Evolutionary conservation across 805 yeast genomes (phyloP).

Genomic region (Pichia manshurica): DNA sequence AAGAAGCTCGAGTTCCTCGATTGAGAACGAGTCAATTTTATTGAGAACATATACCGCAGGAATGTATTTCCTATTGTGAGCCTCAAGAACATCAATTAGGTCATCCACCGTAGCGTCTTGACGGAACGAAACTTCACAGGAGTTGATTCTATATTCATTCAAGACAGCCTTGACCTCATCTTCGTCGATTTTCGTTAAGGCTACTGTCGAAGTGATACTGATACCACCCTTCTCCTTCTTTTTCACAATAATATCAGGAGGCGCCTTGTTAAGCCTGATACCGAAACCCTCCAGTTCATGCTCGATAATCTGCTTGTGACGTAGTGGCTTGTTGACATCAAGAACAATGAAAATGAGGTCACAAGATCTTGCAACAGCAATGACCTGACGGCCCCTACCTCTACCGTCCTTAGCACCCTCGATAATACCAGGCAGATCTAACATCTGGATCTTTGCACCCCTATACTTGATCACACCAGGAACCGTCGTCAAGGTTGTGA

Average conservation of each 20-base stretch:
- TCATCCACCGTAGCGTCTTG: constrained; percentile 98
- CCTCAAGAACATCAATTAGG: constrained; percentile 88
- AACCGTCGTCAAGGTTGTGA: constrained; percentile 94
- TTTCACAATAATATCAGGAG: constrained; percentile 88
- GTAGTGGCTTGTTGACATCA: constrained; percentile 94
- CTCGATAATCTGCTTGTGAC: constrained; percentile 90
- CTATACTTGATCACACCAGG: constrained; percentile 94
- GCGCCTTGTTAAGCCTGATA: constrained; percentile 82
- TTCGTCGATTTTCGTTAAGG: constrained; percentile 82
- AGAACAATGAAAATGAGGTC: constrained; percentile 87
- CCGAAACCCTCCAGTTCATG: constrained; percentile 97
- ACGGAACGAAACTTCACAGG: constrained; percentile 93
- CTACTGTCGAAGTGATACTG: constrained; percentile 88
- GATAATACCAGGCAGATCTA: constrained; percentile 84
- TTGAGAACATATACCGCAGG: constrained; percentile 94
- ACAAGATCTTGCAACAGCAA: constrained; percentile 98
- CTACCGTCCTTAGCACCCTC: constrained; percentile 91
- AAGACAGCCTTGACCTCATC: constrained; percentile 95
- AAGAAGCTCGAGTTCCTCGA: constrained; percentile 85
- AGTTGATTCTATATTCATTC: constrained; percentile 89
- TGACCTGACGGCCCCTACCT: constrained; percentile 93
- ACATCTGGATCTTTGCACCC: constrained; percentile 97
- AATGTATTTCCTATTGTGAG: constrained; percentile 82
- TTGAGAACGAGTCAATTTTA: constrained; percentile 91
- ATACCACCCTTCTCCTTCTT: constrained; percentile 96